phyloP scores from a whole-genome alignment of 2,329 filamentous ascomycete species.

The Talaromyces sp. region DNA sequence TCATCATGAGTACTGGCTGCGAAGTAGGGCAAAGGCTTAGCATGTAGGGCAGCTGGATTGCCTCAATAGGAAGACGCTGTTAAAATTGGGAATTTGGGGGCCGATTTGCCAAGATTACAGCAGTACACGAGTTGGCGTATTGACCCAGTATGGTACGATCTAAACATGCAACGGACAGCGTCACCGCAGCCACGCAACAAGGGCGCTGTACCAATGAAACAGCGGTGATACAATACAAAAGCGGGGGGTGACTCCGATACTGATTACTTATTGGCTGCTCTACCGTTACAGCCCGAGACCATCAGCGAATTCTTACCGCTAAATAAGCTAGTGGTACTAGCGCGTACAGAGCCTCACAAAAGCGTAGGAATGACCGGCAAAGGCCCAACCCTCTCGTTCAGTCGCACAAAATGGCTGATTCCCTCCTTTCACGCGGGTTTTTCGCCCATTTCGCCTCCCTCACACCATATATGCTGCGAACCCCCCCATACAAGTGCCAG shows the following conservation, averaged over 20 bases:
- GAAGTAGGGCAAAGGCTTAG: neutral
- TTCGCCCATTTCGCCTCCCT: neutral
- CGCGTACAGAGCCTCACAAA: neutral
- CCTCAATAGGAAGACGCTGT: conserved; percentile 1
- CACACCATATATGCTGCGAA: neutral
- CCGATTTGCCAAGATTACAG: neutral
- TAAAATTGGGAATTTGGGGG: neutral
- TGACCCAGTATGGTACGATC: neutral
- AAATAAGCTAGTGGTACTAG: conserved; percentile 3
- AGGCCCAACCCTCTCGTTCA: neutral
- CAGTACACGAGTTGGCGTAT: neutral
- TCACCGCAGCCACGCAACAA: neutral
- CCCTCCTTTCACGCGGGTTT: neutral
- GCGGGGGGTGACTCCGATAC: neutral
- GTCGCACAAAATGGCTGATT: neutral
- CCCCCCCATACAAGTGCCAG: neutral
- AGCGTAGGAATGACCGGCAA: conserved; percentile 6
- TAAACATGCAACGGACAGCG: conserved; percentile 3
- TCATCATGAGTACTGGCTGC: too few relatives aligned
- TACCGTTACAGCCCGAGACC: neutral
- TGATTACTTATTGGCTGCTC: neutral
- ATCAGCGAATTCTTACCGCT: neutral
- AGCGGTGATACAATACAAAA: neutral
- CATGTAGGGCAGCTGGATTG: neutral
- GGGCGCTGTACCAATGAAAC: neutral